Conservation (phyloP, 768 basidiomycete genomes). For the Phlebiopsis gigantea region DNA sequence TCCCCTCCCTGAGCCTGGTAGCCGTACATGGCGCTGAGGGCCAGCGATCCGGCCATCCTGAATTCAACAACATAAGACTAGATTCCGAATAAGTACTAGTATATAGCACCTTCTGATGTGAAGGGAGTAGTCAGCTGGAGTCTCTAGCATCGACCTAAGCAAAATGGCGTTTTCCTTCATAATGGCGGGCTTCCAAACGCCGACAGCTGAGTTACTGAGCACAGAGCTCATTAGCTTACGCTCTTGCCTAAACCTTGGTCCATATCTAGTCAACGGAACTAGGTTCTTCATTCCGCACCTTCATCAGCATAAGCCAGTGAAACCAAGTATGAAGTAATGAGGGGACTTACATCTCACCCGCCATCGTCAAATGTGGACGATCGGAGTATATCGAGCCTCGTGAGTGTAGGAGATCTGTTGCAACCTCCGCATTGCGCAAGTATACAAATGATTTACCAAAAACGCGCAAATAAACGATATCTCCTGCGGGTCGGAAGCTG, state of each 20-base stretch:
- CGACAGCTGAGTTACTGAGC: not conserved
- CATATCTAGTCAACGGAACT: not conserved
- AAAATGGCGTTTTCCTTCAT: not conserved
- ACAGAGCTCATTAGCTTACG: not conserved
- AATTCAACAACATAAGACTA: not conserved
- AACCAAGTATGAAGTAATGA: not conserved
- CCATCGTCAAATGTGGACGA: not conserved
- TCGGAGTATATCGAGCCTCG: not conserved
- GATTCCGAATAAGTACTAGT: too few species aligned
- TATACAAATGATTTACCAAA: not conserved
- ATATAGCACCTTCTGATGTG: constrained; percentile 5
- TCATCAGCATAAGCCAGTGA: not conserved
- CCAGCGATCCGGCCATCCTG: constrained; percentile 3
- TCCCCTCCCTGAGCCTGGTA: not conserved
- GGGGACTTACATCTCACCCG: not conserved
- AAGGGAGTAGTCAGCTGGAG: not conserved
- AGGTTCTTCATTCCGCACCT: not conserved
- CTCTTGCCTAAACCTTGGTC: not conserved
- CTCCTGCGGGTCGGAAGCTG: not conserved
- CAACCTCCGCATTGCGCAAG: not conserved
- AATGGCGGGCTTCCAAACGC: constrained; percentile 1
- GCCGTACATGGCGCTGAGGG: constrained; percentile 2
- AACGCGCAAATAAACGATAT: not conserved
- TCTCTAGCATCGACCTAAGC: not conserved
- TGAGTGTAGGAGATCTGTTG: not conserved